phyloP scores from a whole-genome alignment of 1,284 basidiomycete genomes.

The Ceratobasidium sp. region DNA sequence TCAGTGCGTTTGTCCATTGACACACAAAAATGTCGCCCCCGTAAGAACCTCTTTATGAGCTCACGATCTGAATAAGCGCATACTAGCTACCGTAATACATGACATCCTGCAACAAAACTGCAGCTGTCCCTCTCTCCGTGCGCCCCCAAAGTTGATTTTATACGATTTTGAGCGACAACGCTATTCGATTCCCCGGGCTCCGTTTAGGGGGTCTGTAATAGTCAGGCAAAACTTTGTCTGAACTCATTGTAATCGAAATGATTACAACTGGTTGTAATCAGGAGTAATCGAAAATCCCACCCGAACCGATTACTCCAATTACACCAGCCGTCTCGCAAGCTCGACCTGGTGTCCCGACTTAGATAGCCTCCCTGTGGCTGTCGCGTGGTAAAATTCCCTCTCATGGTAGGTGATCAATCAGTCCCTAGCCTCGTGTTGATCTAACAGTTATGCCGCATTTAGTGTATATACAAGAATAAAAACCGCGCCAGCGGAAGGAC shows the following conservation, averaged over 20 bases:
- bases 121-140: not conserved
- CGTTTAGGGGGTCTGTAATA: not conserved
- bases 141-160: not conserved
- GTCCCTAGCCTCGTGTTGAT: not conserved
- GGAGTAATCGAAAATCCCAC: not conserved
- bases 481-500: not conserved
- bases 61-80: not conserved
- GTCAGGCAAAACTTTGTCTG: not conserved
- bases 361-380: no score
- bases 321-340: constrained; percentile 4
- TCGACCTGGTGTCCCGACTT: not conserved
- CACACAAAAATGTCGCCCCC: no score
- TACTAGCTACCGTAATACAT: not conserved
- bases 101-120: not conserved
- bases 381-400: no score
- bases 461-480: not conserved
- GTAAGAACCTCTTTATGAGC: no score
- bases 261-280: constrained; percentile 19
- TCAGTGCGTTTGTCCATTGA: no score
- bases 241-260: not conserved
- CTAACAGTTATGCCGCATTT: not conserved
- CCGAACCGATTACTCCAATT: not conserved
- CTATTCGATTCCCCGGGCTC: not conserved
- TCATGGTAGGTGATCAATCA: no score
- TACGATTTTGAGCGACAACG: not conserved